Evolutionary conservation across 176 grass and related monocot species (phyloP), one percentile per base, ranked within the genome.

Genomic region (Cocos nucifera): DNA sequence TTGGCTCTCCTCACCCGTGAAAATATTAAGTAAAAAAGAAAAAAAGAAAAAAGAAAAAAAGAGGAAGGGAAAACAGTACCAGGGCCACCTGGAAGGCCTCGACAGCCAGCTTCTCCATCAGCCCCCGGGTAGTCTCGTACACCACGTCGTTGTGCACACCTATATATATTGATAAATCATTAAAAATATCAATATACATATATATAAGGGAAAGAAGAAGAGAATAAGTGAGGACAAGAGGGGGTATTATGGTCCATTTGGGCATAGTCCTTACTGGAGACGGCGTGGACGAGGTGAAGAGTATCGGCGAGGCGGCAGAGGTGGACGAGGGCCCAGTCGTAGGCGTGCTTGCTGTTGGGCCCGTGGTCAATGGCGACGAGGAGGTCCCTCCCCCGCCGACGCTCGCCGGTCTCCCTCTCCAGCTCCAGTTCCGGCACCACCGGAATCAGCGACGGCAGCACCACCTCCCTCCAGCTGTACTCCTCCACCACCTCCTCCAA

Each of bases 381-480:
- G 44, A 95, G 15, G 63, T 95, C 79, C 69, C 89, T 74, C 49
- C 89, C 89, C 44, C 79, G 85, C 18, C 85, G 85, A 0, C 85
- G 70, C 82, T 95, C 85, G 24, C 66, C 89, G 18, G 76, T 95
- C 79, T 95, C 89, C 25, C 82, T 74, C 59, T 95, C 89, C 57
- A 95, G 85, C 79, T 89, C 89, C 73, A 79, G 69, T 58, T 65
- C 69, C 16, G 35, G 62, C 0, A 80, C 82, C 49, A 89, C 82
- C 58, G 85, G 85, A 66, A 95, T 71, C 55, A 95, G 76, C 52
- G n/a, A 58, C 53, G 85, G 85, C 53, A 83, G 76, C 64, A 81
- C 62, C 82, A 95, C 89, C 76, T 95, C 89, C 65, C 85, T 59
- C 89, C 89, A 95, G 66, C 67, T 82, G 70, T 95, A 86, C 79